Evolutionary conservation across 1,139 yeast genomes (phyloP).

Genomic region (Keqinozyma sinolaborantium): DNA sequence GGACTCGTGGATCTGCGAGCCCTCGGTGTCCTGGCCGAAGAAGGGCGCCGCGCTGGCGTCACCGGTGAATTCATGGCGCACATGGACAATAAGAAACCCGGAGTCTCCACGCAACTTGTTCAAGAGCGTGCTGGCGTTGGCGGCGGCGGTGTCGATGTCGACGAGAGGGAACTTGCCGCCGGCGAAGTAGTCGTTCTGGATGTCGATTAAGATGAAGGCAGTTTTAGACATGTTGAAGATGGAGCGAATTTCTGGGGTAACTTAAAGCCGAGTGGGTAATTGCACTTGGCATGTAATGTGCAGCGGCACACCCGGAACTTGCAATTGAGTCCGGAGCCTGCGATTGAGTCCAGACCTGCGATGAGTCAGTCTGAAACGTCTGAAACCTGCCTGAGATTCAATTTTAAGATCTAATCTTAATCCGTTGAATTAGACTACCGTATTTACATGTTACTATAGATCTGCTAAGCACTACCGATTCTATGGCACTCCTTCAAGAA

Average conservation of each 20-base stretch:
- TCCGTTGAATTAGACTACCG: too few relatives aligned
- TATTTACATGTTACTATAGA: conserved; percentile 5
- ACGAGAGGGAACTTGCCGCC: conserved; percentile 5
- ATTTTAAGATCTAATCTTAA: too few relatives aligned
- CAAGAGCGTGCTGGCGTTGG: neutral
- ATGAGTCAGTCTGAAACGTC: too few relatives aligned
- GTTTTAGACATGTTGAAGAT: conserved; percentile 4
- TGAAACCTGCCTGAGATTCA: too few relatives aligned
- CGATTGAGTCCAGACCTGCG: too few relatives aligned
- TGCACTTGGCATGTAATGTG: too few relatives aligned
- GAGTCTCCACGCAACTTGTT: conserved; percentile 1
- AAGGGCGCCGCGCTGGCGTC: conserved; percentile 7
- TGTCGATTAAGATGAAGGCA: conserved; percentile 6
- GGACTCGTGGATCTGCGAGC: conserved; percentile 4
- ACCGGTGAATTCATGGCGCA: conserved; percentile 6
- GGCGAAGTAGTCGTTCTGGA: conserved; percentile 5
- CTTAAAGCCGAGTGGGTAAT: too few relatives aligned
- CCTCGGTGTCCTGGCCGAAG: conserved; percentile 6
- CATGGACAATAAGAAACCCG: conserved; percentile 4
- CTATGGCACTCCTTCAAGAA: conserved; percentile 88
- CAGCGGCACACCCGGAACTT: too few relatives aligned
- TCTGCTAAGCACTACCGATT: conserved; percentile 42
- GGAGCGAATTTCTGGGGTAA: too few relatives aligned
- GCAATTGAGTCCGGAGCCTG: too few relatives aligned
- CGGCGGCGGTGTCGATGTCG: conserved; percentile 3